Base-by-base conservation (phyloP, 257 asterid genomes). In the Nicotiana otophora region DNA sequence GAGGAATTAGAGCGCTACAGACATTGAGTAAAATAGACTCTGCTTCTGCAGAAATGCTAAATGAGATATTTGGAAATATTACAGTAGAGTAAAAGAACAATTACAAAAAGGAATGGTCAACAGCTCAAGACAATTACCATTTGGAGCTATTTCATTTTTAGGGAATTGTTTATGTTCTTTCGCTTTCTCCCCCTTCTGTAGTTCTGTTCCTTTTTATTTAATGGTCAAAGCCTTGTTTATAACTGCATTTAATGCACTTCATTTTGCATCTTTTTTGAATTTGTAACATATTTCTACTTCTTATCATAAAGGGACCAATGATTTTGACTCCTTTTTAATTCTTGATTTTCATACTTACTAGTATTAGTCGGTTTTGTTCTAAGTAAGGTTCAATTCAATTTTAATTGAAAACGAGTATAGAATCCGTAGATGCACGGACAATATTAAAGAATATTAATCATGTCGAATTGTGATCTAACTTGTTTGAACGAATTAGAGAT, bases 31-130 rank as follows among this genome's bases (percentile, higher is more conserved):
- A 70, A 42, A 70, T 20, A 70, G 60, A 11, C 20, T 70, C 64
- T 20, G 53, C 16, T 31, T 10, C 20, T 31, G 51, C 51, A 15
- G 51, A 66, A 66, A 66, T 66, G 51, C 23, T 33, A 36, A 69
- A 39, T 69, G 33, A 39, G 17, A 70, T 70, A 1, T 70, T 70
- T 70, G 39, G 69, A 63, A 28, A 63, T 42, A 42, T 42, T 42
- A 42, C 51, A 4, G 19, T 5, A 68, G 30, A 70, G 34, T 15
- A 70, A 70, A 42, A 70, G 78, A 70, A 70, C 48, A 70, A 70
- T 70, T 42, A 70, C 60, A 70, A 70, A 23, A 70, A 46, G 78
- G 78, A 70, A 70, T 46, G 28, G 78, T 70, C 78, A 42, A 42
- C 78, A 70, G 78, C 60, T 70, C 60, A 70, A 70, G 78, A 70